These are phyloP conservation scores for Exserohilum turcica DNA, from an alignment of 2,329 filamentous ascomycete species.

Conservation along the genomic window DNA sequence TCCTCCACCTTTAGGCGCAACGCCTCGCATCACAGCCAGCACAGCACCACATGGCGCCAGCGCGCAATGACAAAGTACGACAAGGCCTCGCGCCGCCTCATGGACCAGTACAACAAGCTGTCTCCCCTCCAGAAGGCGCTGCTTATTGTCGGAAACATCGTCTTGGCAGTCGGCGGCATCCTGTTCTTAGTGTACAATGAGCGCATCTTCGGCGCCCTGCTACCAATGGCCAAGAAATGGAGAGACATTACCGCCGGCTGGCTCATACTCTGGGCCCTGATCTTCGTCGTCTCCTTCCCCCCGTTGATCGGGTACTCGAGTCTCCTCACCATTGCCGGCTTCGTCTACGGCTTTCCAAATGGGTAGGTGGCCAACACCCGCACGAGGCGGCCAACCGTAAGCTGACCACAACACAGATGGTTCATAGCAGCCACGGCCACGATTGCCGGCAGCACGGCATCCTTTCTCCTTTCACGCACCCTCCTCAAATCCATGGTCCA, in stretches of 20 bases:
- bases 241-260: slow-evolving; percentile 72
- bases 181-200: slow-evolving; percentile 79
- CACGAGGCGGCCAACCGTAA: slow-evolving; percentile 18
- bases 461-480: slow-evolving; percentile 81
- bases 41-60: slow-evolving; percentile 41
- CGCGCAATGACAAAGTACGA: slow-evolving; percentile 52
- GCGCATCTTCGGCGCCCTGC: slow-evolving; percentile 75
- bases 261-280: slow-evolving; percentile 74
- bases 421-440: slow-evolving; percentile 80
- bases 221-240: slow-evolving; percentile 77
- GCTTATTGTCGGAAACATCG: slow-evolving; percentile 58
- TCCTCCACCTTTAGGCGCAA: slow-evolving; percentile 46
- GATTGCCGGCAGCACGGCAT: slow-evolving; percentile 74
- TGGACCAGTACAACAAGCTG: slow-evolving; percentile 61
- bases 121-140: slow-evolving; percentile 66
- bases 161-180: slow-evolving; percentile 62
- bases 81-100: slow-evolving; percentile 53
- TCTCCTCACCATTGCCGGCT: slow-evolving; percentile 70
- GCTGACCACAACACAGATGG: slow-evolving; percentile 66
- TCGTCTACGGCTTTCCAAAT: slow-evolving; percentile 72
- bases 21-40: slow-evolving; percentile 37
- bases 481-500: slow-evolving; percentile 80
- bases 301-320: slow-evolving; percentile 87
- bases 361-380: slow-evolving; percentile 58
- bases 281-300: slow-evolving; percentile 80